Percentiles rank a stretch among this genome's conserved stretches.
Conservation (phyloP, 2,329 filamentous ascomycete genomes). For the Dactylellina parvicollis region DNA sequence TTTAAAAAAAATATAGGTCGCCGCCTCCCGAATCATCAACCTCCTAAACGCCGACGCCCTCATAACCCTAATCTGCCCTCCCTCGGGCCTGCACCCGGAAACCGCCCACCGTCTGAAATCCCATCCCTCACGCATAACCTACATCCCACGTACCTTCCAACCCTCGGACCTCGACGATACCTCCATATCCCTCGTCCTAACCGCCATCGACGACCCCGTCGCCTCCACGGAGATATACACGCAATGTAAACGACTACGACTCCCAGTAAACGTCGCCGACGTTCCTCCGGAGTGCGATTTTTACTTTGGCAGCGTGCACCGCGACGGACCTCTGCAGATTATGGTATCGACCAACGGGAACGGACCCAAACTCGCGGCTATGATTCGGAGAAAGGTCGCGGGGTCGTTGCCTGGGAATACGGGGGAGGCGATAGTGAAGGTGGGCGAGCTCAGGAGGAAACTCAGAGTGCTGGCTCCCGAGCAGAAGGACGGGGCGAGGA, state of each 20-base stretch:
- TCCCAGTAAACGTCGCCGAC: slow-evolving; percentile 95
- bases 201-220: slow-evolving; percentile 89
- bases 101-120: slow-evolving; percentile 81
- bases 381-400: slow-evolving; percentile 84
- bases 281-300: slow-evolving; percentile 98
- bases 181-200: slow-evolving; percentile 80
- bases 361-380: slow-evolving; percentile 87
- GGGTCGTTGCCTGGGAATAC: slow-evolving; percentile 78
- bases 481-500: slow-evolving; percentile 77
- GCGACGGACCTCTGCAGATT: slow-evolving; percentile 93
- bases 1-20: slow-evolving; percentile 72
- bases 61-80: slow-evolving; percentile 85
- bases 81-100: slow-evolving; percentile 83
- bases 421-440: slow-evolving; percentile 83
- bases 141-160: slow-evolving; percentile 84
- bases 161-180: slow-evolving; percentile 82
- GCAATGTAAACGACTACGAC: slow-evolving; percentile 82
- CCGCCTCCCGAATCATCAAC: slow-evolving; percentile 91
- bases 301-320: slow-evolving; percentile 95
- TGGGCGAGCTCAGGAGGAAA: slow-evolving; percentile 81
- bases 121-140: slow-evolving; percentile 72
- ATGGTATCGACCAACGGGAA: slow-evolving; percentile 99
- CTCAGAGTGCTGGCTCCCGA: slow-evolving; percentile 79
- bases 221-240: slow-evolving; percentile 94
- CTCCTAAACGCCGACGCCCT: slow-evolving; percentile 93